Percentiles rank a stretch among this genome's conserved stretches.
Conservation (phyloP, 192 early-diverging fungal species). For the Backusella psychrophila region DNA sequence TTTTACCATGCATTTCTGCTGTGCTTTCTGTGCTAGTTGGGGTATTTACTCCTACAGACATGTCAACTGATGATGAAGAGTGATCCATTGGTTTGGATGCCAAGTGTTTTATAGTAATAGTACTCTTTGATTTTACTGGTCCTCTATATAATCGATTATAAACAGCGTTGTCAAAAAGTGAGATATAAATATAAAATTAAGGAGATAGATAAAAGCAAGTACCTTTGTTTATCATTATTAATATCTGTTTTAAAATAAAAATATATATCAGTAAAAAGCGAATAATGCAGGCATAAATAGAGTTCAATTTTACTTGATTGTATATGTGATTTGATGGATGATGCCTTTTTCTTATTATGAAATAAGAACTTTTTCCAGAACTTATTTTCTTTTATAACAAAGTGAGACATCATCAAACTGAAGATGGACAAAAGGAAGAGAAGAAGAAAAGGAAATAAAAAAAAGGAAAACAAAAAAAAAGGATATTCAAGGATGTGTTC, state of each 20-base stretch:
- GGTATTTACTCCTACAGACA: neutral
- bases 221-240: neutral
- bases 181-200: neutral
- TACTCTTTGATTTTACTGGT: neutral
- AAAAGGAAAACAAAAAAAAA: neutral
- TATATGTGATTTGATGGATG: neutral
- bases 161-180: neutral
- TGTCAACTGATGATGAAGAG: neutral
- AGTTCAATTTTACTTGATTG: neutral
- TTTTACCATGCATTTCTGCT: neutral
- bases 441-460: neutral
- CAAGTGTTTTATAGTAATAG: neutral
- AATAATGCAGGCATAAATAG: neutral
- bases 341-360: conserved; percentile 1
- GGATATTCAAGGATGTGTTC: neutral
- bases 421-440: neutral
- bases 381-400: neutral
- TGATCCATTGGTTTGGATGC: neutral
- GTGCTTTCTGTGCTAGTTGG: neutral
- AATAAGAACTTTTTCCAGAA: neutral
- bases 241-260: neutral
- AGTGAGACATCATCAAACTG: neutral
- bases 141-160: neutral
- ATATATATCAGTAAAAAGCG: neutral
- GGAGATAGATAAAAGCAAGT: neutral